Conservation (phyloP, 257 asterid species). For the Ilex aquifolium region DNA sequence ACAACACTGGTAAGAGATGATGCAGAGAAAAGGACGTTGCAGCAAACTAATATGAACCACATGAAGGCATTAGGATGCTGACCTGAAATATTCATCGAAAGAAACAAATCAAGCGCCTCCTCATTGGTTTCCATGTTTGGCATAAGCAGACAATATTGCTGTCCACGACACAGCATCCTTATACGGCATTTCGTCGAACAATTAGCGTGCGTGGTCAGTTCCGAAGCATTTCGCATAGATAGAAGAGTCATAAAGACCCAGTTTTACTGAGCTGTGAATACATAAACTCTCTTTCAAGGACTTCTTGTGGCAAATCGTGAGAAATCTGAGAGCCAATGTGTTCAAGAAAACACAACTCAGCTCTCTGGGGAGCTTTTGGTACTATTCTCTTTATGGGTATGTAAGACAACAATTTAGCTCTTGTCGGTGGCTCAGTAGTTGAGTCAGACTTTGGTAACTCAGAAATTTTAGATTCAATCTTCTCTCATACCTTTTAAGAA, state of each 20-base stretch:
- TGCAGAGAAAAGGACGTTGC: no score
- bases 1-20: no score
- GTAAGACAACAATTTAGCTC: no score
- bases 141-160: slow-evolving; percentile 10
- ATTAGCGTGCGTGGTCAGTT: slow-evolving; percentile 6
- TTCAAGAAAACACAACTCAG: slow-evolving; percentile 1
- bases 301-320: slow-evolving; percentile 5
- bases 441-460: no score
- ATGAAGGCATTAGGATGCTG: slow-evolving; percentile 5
- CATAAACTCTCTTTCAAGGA: slow-evolving; percentile 5
- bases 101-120: slow-evolving; percentile 9
- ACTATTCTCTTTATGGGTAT: background rate
- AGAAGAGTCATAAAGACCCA: slow-evolving; percentile 7
- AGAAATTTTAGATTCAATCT: no score
- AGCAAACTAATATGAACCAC: no score
- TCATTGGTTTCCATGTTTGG: slow-evolving; percentile 3
- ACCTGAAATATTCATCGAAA: slow-evolving; percentile 7
- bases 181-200: slow-evolving; percentile 17
- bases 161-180: slow-evolving; percentile 14
- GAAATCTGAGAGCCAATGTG: slow-evolving; percentile 4
- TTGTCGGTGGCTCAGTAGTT: no score
- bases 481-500: no score
- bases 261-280: slow-evolving; percentile 14
- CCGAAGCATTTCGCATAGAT: slow-evolving; percentile 9
- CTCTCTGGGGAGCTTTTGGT: background rate